Percentiles rank a stretch among this genome's conserved stretches.
These are phyloP conservation scores for Cetradonia linearis DNA, from an alignment of 495 filamentous ascomycete genomes.

Conservation along the genomic window DNA sequence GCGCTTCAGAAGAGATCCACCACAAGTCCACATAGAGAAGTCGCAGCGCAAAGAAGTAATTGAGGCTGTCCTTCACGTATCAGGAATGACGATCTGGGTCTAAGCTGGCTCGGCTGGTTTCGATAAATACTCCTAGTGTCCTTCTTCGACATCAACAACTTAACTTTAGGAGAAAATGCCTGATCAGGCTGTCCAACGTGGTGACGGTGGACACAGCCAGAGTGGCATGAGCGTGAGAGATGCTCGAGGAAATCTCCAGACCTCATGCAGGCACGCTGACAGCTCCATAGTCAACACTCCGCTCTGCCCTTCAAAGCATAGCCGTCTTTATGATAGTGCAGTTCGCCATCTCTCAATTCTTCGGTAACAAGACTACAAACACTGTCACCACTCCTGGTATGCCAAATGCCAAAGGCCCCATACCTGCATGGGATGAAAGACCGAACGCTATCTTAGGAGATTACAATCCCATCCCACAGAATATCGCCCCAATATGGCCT, in stretches of 20 bases:
- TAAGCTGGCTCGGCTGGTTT: neutral
- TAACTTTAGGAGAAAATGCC: conserved; percentile 9
- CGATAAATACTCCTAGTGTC: neutral
- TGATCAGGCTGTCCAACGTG: conserved; percentile 9
- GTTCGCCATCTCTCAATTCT: conserved; percentile 48
- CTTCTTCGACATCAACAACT: neutral
- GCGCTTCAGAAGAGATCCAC: neutral
- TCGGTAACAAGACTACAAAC: conserved; percentile 40
- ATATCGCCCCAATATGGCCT: conserved; percentile 81
- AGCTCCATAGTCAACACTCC: conserved; percentile 42
- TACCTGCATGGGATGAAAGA: conserved; percentile 59
- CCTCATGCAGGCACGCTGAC: conserved; percentile 14
- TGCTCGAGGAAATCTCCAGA: neutral
- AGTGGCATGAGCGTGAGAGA: conserved; percentile 17
- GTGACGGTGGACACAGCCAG: conserved; percentile 4
- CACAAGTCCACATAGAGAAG: too few species aligned
- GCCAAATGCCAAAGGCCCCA: conserved; percentile 36
- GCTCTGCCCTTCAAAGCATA: conserved; percentile 51
- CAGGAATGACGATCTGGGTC: conserved; percentile 1
- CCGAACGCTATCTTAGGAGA: conserved; percentile 46
- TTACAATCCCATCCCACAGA: conserved; percentile 65
- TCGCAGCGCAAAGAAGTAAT: too few species aligned
- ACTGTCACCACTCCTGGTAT: conserved; percentile 35
- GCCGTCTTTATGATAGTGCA: conserved; percentile 62
- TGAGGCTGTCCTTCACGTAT: conserved; percentile 6